A percentile compares a stretch with the other conserved stretches of the same genome.
These are phyloP conservation scores for Platanus orientalis DNA, from an alignment of 164 flowering plant genomes.

Conservation along the genomic window DNA sequence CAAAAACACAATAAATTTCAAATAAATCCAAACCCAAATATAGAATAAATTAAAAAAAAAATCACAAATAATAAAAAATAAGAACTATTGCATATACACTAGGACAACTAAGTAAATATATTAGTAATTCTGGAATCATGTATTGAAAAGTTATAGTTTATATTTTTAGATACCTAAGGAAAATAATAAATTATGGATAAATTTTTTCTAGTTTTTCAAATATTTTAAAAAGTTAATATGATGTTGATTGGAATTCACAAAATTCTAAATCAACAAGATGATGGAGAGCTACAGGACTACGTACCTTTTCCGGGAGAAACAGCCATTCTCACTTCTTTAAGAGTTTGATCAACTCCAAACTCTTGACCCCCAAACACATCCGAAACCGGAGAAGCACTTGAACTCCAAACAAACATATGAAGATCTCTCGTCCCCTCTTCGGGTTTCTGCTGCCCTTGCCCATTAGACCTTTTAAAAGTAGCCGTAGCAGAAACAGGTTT, in stretches of 20 bases:
- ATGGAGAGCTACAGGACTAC: background rate
- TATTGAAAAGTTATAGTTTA: too few species aligned
- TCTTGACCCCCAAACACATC: constrained; percentile 82
- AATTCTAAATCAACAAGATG: too few species aligned
- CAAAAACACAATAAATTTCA: background rate
- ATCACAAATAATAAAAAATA: background rate
- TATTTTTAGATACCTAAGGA: too few species aligned
- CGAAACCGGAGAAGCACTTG: constrained; percentile 94
- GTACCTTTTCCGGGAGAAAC: constrained; percentile 74
- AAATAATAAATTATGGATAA: too few species aligned
- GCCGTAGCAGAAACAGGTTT: constrained; percentile 20
- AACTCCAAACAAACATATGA: constrained; percentile 99
- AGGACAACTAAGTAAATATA: too few species aligned
- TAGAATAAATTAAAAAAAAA: background rate
- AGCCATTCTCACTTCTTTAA: constrained; percentile 55
- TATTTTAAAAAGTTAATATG: too few species aligned
- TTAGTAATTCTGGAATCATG: too few species aligned
- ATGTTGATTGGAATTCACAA: too few species aligned
- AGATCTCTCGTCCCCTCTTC: constrained; percentile 70
- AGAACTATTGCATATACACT: background rate
- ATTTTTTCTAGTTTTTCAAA: too few species aligned
- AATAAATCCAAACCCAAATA: background rate
- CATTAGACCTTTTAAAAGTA: constrained; percentile 38
- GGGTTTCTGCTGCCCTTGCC: constrained; percentile 29
- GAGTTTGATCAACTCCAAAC: constrained; percentile 37